These are phyloP conservation scores for Venturia nashicola DNA, from an alignment of 2,329 filamentous ascomycete species.

Conservation along the genomic window DNA sequence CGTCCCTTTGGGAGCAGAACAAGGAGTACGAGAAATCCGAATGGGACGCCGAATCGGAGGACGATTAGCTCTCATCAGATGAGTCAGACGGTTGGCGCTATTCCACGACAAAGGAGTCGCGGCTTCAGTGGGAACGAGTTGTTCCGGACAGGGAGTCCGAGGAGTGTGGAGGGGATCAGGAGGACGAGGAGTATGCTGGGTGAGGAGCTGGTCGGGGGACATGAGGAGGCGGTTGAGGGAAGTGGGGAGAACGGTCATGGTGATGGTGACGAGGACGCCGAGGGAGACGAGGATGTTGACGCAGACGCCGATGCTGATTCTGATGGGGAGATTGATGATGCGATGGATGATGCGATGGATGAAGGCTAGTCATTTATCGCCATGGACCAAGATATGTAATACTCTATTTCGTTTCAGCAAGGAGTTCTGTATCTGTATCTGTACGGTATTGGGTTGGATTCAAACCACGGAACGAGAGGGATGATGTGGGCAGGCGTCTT, in stretches of 20 bases:
- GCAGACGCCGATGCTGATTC: slow-evolving; percentile 3
- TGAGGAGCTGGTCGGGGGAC: slow-evolving; percentile 17
- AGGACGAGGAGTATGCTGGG: slow-evolving; percentile 11
- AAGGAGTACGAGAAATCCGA: neutral
- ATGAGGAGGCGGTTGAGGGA: slow-evolving; percentile 2
- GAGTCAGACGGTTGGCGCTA: neutral
- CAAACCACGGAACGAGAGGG: neutral
- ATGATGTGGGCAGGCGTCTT: neutral
- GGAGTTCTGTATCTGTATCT: neutral
- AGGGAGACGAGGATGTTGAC: neutral
- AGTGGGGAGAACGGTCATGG: slow-evolving; percentile 12
- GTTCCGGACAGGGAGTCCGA: slow-evolving; percentile 1
- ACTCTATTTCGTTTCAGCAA: neutral
- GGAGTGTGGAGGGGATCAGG: neutral
- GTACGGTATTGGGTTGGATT: neutral
- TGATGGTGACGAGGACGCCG: slow-evolving; percentile 19
- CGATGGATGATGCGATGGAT: slow-evolving; percentile 12
- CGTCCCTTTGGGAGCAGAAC: slow-evolving; percentile 7
- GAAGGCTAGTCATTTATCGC: neutral
- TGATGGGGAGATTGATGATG: slow-evolving; percentile 17
- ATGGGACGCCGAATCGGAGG: neutral
- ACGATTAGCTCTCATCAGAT: neutral
- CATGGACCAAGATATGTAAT: neutral
- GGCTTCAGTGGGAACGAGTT: neutral
- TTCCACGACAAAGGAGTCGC: neutral